Base-by-base conservation (phyloP, 148 eudicot genomes). In the Fagopyrum esculentum region DNA sequence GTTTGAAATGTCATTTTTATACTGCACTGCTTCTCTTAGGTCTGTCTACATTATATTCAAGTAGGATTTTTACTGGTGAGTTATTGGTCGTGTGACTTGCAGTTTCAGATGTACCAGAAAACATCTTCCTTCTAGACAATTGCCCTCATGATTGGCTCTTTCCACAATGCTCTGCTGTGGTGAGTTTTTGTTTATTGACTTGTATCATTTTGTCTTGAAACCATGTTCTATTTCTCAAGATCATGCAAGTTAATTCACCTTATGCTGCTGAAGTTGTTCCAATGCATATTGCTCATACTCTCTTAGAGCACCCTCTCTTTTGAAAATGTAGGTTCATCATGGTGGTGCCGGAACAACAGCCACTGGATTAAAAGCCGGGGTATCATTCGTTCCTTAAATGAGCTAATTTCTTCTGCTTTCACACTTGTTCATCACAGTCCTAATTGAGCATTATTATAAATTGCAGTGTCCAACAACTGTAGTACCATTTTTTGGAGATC, bases 341-440 rank as follows among this genome's bases (percentile, higher is more conserved):
- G 98, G 98, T 48, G 98, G 98, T 60, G 98, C 93, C 51, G 98
- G 97, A 79, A 95, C 98, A 49, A 95, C 96, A 56, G 98, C 98
- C 68, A 88, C 90, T 73, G 97, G 98, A 80, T 86, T 95, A 60
- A 87, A 82, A 81, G 93, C 97, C 74, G 98, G 97, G 89, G 98
- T 95, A 90, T 71, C 80, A 56, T 74, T 51, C 35, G 43, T 66
- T 43, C 7, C 19, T 55, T 15, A 4, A 5, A 2, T 55, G 60
- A 55, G 11, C 64, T 5, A 1, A 17, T 17, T 44, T 9, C 29
- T 59, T 15, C 56, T 71, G 40, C 40, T 35, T 35, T 35, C 40
- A 35, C 40, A 35, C 40, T 35, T 35, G 40, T 35, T 35, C 40
- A 35, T 35, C 40, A 35, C 40, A 35, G 40, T 35, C 40, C 3